phyloP scores from a whole-genome alignment of 1,284 basidiomycete genomes.

The Ceratobasidium sp. region DNA sequence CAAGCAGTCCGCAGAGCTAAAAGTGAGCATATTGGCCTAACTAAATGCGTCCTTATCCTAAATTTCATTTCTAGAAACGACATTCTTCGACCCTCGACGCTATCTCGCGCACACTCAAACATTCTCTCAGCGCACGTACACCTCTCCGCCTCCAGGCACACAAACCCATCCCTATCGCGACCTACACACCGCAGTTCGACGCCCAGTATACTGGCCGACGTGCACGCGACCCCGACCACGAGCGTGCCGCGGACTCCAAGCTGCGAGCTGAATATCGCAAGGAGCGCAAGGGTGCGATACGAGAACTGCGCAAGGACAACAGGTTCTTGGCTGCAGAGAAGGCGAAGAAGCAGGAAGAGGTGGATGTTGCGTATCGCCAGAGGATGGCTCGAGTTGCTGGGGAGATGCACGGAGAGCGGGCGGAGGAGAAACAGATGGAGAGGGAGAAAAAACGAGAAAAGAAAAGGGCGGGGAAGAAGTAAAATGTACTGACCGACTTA shows the following conservation, averaged over 20 bases:
- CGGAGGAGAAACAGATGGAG: slow-evolving; percentile 94
- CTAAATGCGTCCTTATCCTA: slow-evolving; percentile 38
- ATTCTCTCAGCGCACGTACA: slow-evolving; percentile 75
- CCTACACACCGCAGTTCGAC: slow-evolving; percentile 95
- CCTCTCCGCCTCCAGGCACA: slow-evolving; percentile 92
- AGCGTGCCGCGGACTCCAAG: slow-evolving; percentile 88
- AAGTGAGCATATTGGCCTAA: slow-evolving; percentile 59
- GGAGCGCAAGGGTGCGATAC: slow-evolving; percentile 96
- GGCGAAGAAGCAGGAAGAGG: slow-evolving; percentile 83
- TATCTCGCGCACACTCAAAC: slow-evolving; percentile 73
- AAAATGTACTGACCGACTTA: background rate
- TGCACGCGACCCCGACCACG: slow-evolving; percentile 90
- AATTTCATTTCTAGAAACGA: slow-evolving; percentile 56
- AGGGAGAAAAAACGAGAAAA: slow-evolving; percentile 82
- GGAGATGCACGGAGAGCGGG: slow-evolving; percentile 87
- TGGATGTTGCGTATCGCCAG: slow-evolving; percentile 80
- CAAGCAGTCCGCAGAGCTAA: slow-evolving; percentile 63
- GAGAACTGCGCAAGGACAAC: slow-evolving; percentile 95
- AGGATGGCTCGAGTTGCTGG: slow-evolving; percentile 86
- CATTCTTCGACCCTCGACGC: slow-evolving; percentile 58
- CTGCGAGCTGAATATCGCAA: slow-evolving; percentile 92
- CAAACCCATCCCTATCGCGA: slow-evolving; percentile 94
- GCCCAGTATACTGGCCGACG: slow-evolving; percentile 82
- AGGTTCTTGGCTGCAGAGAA: slow-evolving; percentile 91
- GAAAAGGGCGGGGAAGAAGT: slow-evolving; percentile 66